Evolutionary conservation across 2,329 filamentous ascomycete genomes (phyloP).

Genomic region (Diaporthe amygdali): DNA sequence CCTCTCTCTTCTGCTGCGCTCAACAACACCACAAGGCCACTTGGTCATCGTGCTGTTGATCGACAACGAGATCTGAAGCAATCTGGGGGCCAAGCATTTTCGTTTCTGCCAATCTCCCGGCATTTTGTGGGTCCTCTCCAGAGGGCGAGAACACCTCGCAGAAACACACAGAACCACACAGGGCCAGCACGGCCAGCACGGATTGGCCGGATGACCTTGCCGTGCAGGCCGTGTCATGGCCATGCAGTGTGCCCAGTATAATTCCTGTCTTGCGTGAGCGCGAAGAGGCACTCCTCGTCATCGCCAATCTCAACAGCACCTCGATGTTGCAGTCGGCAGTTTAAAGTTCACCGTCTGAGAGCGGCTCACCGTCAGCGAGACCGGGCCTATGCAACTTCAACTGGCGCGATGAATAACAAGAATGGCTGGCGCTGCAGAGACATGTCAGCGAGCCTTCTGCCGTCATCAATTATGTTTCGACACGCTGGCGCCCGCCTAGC

Average conservation of each 20-base stretch:
- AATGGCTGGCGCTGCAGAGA: neutral
- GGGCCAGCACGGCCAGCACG: neutral
- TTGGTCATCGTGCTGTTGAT: constrained; percentile 11
- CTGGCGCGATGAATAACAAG: neutral
- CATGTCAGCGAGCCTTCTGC: neutral
- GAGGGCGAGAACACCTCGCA: constrained; percentile 2
- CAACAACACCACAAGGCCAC: neutral
- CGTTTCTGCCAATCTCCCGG: constrained; percentile 21
- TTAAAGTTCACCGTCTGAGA: constrained; percentile 1
- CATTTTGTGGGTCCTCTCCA: neutral
- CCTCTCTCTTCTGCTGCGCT: neutral
- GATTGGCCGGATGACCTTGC: constrained; percentile 10
- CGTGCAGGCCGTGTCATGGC: constrained; percentile 12
- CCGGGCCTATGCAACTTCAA: neutral
- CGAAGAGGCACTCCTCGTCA: neutral
- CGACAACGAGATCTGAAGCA: constrained; percentile 7
- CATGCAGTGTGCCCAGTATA: constrained; percentile 7
- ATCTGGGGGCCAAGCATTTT: constrained; percentile 17
- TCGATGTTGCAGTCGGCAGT: constrained; percentile 5
- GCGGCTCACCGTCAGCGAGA: neutral
- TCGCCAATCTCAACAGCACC: constrained; percentile 3
- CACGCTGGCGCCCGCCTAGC: neutral
- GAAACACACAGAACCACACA: neutral
- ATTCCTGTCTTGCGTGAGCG: neutral
- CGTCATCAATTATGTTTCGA: neutral